Conservation (phyloP, 2,329 filamentous ascomycete genomes). For the Aschersonia sp. region DNA sequence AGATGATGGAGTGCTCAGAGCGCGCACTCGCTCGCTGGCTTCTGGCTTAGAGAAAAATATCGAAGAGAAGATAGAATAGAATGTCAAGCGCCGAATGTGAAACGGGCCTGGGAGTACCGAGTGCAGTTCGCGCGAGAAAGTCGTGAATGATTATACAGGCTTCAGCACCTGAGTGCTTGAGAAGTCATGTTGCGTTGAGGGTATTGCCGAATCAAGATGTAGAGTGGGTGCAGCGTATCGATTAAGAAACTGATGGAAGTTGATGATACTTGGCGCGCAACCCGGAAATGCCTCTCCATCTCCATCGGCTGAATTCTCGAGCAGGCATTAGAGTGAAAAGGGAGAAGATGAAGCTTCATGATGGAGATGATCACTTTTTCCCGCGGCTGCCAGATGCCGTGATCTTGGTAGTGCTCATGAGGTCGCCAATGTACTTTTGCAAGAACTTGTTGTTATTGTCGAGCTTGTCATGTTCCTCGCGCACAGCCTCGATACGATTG, state of each 20-base stretch:
- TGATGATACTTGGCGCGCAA: too few species aligned
- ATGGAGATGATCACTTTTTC: slow-evolving; percentile 29
- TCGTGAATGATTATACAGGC: neutral
- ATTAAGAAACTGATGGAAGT: too few species aligned
- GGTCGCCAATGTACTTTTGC: slow-evolving; percentile 93
- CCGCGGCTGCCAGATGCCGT: slow-evolving; percentile 39
- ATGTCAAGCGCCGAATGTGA: neutral
- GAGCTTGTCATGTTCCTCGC: slow-evolving; percentile 89
- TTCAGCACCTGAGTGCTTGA: neutral
- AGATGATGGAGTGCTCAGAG: too few species aligned
- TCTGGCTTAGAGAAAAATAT: too few species aligned
- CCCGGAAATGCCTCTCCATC: too few species aligned
- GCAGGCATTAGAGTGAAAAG: too few species aligned
- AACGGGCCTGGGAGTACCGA: neutral
- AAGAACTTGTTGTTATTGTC: slow-evolving; percentile 95
- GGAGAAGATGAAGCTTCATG: neutral
- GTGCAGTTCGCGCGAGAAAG: neutral
- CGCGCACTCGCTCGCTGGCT: too few species aligned
- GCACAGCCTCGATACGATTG: slow-evolving; percentile 86
- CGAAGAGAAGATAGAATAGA: too few species aligned
- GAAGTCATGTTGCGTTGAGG: neutral
- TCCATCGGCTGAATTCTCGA: too few species aligned
- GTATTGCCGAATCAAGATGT: too few species aligned
- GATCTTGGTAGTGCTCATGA: slow-evolving; percentile 77
- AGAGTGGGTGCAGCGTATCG: too few species aligned